Base-by-base conservation (phyloP, 1,284 basidiomycete genomes). In the Exsudoporus floridanus region DNA sequence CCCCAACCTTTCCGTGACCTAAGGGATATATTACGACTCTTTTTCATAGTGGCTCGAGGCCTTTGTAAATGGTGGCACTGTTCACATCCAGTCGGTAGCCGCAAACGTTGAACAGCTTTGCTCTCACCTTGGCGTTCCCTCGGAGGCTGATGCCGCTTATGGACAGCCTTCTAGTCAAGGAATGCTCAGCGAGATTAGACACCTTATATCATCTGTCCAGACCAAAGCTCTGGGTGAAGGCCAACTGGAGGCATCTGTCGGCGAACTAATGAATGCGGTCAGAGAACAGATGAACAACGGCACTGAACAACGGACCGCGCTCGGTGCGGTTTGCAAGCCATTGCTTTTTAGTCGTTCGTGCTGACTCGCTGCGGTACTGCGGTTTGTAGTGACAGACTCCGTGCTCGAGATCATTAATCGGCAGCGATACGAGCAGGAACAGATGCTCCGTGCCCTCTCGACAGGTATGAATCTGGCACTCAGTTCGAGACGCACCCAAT, bases 11-110 rank as follows among this genome's bases (percentile, higher is more conserved):
- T 19, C 10, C 14, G 28, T 7, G 16, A 31, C 34, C 10, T n/a
- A 36, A 36, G 25, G 7, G 51, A 30, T 48, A 13, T 33, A 28
- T 43, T 23, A 3, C 16, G 23, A 46, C 37, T 8, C n/a, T 50
- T n/a, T 9, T 51, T n/a, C 23, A 5, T 42, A 90, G 87, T 94
- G 91, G 91, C 77, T 94, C 28, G 90, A 92, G 60, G 75, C 83
- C 4, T 92, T 92, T 64, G 88, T 92, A 36, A 81, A 82, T 41
- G 84, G 85, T 49, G 84, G 86, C 8, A 84, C 85, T 0, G 77
- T 77, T 16, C 86, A 92, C 56, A 83, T 90, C 27, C 81, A 86
- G 61, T 71, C 71, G 27, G 76, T 92, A 33, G 79, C 82, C 8
- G 73, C 73, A 19, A 79, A 80, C 40, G 73, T 92, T 1, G 80